Conservation (phyloP, 2,329 filamentous ascomycete genomes). For the Decorospora gaudefroyi region DNA sequence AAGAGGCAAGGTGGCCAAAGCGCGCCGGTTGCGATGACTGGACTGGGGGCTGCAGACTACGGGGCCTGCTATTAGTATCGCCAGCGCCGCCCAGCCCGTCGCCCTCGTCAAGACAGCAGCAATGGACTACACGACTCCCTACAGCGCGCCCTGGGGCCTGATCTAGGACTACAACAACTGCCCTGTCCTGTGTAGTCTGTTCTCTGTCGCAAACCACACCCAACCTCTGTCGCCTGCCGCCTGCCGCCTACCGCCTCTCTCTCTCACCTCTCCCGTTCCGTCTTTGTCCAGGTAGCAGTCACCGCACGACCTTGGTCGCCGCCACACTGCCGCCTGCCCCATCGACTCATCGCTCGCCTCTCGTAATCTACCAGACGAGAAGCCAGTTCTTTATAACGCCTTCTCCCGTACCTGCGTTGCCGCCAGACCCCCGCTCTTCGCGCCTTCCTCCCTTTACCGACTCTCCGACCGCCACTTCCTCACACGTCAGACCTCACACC, state of each 20-base stretch:
- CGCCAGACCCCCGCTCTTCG: constrained; percentile 7
- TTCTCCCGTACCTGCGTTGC: constrained; percentile 20
- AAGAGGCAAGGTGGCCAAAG: constrained; percentile 28
- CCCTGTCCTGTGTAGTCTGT: constrained; percentile 24
- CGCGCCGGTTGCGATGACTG: constrained; percentile 30
- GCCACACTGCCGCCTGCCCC: constrained; percentile 38
- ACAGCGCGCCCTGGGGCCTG: constrained; percentile 39
- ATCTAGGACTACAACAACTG: constrained; percentile 34
- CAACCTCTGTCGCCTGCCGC: constrained; percentile 22
- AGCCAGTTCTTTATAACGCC: constrained; percentile 20
- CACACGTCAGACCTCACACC: constrained; percentile 33
- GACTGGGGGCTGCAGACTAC: constrained; percentile 26
- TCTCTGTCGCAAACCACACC: constrained; percentile 23
- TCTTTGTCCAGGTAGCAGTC: constrained; percentile 35
- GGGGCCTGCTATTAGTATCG: constrained; percentile 38
- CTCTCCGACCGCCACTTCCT: constrained; percentile 37
- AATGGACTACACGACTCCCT: constrained; percentile 43
- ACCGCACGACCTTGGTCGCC: constrained; percentile 32
- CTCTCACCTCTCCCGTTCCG: constrained; percentile 18
- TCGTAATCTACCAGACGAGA: constrained; percentile 23
- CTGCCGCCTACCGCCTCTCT: constrained; percentile 12
- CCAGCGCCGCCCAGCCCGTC: constrained; percentile 33
- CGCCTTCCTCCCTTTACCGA: constrained; percentile 25
- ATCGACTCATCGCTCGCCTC: constrained; percentile 27
- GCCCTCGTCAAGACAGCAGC: constrained; percentile 37